Conservation (phyloP, 2,329 filamentous ascomycete genomes). For the Fusarium musae region DNA sequence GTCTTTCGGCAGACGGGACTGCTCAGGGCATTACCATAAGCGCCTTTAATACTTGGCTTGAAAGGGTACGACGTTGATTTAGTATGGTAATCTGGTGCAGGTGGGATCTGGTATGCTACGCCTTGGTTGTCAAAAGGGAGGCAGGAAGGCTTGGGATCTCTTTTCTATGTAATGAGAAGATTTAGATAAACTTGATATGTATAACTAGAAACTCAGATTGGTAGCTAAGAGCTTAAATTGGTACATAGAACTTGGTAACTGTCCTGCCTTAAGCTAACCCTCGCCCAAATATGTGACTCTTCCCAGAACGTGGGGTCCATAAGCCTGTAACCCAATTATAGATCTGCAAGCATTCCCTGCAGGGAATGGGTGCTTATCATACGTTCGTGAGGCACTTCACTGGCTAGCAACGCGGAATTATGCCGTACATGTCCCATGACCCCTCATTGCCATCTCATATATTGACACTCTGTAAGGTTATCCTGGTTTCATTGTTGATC, state of each 20-base stretch:
- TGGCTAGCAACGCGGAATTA: neutral
- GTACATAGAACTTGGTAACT: too few species aligned
- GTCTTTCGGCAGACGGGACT: neutral
- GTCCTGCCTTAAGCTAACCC: neutral
- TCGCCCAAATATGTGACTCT: neutral
- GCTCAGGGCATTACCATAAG: neutral
- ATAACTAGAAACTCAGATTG: rapidly evolving
- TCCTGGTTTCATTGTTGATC: neutral
- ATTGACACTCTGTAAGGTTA: neutral
- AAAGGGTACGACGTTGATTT: neutral
- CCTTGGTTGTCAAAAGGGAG: neutral
- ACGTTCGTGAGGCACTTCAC: neutral
- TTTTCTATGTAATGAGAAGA: neutral
- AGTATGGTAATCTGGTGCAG: neutral
- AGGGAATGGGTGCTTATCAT: neutral
- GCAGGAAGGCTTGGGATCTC: neutral
- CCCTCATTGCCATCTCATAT: neutral
- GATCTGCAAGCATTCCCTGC: neutral
- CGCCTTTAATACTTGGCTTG: neutral
- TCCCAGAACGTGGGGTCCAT: neutral
- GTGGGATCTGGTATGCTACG: neutral
- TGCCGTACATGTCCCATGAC: neutral
- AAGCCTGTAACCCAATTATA: neutral
- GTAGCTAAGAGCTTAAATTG: neutral
- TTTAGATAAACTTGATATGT: neutral